These are phyloP conservation scores for Castanea mollissima DNA, from an alignment of 306 rosid genomes.

Conservation along the genomic window DNA sequence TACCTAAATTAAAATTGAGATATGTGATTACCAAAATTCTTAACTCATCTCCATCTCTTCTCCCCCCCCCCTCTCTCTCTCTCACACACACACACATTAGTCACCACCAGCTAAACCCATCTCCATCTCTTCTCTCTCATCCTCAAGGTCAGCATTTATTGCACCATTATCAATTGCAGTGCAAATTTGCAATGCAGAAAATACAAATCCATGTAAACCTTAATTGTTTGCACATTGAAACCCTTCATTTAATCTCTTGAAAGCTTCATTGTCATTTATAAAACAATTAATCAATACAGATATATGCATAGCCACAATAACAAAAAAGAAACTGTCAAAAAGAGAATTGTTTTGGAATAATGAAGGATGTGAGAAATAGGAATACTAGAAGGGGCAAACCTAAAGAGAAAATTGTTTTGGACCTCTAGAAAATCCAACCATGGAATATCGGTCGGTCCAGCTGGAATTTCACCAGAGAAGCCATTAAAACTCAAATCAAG, in stretches of 20 bases:
- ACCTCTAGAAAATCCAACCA: slow-evolving; percentile 53
- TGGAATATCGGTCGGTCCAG: slow-evolving; percentile 38
- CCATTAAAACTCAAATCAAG: slow-evolving; percentile 80
- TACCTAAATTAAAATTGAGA: too few relatives aligned
- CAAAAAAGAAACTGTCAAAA: neutral
- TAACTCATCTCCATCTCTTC: too few relatives aligned
- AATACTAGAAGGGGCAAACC: slow-evolving; percentile 72
- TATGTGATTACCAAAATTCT: too few relatives aligned
- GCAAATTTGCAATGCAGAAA: slow-evolving; percentile 59
- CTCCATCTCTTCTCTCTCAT: too few relatives aligned
- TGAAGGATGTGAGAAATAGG: neutral
- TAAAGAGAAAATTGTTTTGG: slow-evolving; percentile 69
- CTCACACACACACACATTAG: too few relatives aligned
- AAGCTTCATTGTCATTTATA: slow-evolving; percentile 43
- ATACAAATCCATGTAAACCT: slow-evolving; percentile 64
- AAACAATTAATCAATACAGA: slow-evolving; percentile 27
- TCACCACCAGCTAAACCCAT: too few relatives aligned
- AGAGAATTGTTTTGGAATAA: neutral
- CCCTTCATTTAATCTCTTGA: slow-evolving; percentile 58
- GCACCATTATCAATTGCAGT: slow-evolving; percentile 32
- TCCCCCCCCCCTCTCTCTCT: too few relatives aligned
- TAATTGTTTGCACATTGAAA: slow-evolving; percentile 72
- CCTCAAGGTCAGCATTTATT: slow-evolving; percentile 17
- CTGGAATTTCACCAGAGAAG: slow-evolving; percentile 64
- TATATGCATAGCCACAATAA: neutral